Conservation (phyloP, 1,284 basidiomycete species). For the Cutaneotrichosporon cavernicola region DNA sequence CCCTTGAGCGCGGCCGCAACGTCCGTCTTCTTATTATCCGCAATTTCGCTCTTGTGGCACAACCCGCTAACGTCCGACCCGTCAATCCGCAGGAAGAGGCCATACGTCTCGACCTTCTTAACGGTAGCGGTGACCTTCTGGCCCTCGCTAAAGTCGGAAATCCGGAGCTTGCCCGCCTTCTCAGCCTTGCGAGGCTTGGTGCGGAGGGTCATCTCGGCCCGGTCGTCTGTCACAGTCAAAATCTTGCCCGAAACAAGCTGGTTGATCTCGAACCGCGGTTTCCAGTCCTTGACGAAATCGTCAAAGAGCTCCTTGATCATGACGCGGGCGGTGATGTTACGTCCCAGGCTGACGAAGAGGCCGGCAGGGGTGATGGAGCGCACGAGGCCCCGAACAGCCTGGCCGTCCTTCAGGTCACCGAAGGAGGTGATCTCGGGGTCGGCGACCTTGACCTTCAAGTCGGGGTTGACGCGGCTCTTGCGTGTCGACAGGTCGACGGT, state of each 20-base stretch:
- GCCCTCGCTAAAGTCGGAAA: slow-evolving; percentile 67
- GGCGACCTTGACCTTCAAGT: slow-evolving; percentile 42
- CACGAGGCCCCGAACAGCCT: slow-evolving; percentile 79
- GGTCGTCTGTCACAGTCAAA: slow-evolving; percentile 68
- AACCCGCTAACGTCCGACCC: slow-evolving; percentile 80
- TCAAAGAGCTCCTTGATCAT: slow-evolving; percentile 93
- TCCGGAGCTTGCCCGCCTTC: slow-evolving; percentile 42
- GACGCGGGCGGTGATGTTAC: slow-evolving; percentile 79
- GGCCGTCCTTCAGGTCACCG: slow-evolving; percentile 68
- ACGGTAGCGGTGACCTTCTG: slow-evolving; percentile 73
- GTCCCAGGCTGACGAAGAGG: slow-evolving; percentile 84
- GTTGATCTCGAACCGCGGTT: slow-evolving; percentile 71
- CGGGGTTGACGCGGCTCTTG: slow-evolving; percentile 62
- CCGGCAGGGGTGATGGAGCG: slow-evolving; percentile 78
- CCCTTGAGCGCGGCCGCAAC: slow-evolving; percentile 72
- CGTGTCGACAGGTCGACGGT: slow-evolving; percentile 77
- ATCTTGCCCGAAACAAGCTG: slow-evolving; percentile 86
- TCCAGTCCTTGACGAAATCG: slow-evolving; percentile 94
- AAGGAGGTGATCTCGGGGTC: slow-evolving; percentile 71
- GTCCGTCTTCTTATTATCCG: slow-evolving; percentile 78
- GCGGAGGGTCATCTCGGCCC: slow-evolving; percentile 84
- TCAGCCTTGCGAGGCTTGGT: slow-evolving; percentile 56
- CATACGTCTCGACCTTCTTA: slow-evolving; percentile 76
- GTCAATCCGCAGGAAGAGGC: slow-evolving; percentile 85
- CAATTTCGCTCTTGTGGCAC: slow-evolving; percentile 89